These are phyloP conservation scores for Scleroderma bovista DNA, from an alignment of 768 basidiomycete species.

Conservation along the genomic window DNA sequence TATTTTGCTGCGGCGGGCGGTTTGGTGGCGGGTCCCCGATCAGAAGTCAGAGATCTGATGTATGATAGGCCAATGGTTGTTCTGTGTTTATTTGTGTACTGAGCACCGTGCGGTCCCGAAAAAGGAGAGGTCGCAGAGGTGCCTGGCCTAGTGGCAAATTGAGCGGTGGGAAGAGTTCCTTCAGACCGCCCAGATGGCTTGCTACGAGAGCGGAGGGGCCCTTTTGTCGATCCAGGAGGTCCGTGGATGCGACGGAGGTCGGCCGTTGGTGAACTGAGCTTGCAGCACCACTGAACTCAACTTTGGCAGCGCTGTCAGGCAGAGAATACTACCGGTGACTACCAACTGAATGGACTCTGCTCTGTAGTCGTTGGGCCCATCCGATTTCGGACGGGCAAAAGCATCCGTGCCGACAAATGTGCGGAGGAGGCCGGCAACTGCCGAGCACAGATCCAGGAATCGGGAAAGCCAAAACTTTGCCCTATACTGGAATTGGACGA, in stretches of 20 bases:
- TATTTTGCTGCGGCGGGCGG: slow-evolving; percentile 10
- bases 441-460: slow-evolving; percentile 8
- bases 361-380: no score
- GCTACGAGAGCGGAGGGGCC: no score
- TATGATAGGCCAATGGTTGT: slow-evolving; percentile 20
- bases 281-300: slow-evolving; percentile 7
- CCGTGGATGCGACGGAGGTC: slow-evolving; percentile 19
- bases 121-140: slow-evolving; percentile 22
- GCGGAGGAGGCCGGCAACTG: not conserved
- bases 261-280: slow-evolving; percentile 10
- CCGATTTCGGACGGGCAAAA: slow-evolving; percentile 13
- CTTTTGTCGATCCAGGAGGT: slow-evolving; percentile 5
- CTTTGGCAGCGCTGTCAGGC: slow-evolving; percentile 7
- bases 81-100: slow-evolving; percentile 21
- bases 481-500: slow-evolving; percentile 29
- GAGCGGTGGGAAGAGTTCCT: slow-evolving; percentile 11
- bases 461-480: slow-evolving; percentile 31
- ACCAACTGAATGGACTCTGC: not conserved
- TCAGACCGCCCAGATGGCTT: no score
- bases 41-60: slow-evolving; percentile 20
- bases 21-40: slow-evolving; percentile 12
- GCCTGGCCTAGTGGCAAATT: slow-evolving; percentile 17
- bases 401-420: slow-evolving; percentile 23
- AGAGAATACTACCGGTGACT: not conserved
- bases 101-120: slow-evolving; percentile 28